phyloP scores from a whole-genome alignment of 2,329 filamentous ascomycete species.

The Aspergillus neoniger region DNA sequence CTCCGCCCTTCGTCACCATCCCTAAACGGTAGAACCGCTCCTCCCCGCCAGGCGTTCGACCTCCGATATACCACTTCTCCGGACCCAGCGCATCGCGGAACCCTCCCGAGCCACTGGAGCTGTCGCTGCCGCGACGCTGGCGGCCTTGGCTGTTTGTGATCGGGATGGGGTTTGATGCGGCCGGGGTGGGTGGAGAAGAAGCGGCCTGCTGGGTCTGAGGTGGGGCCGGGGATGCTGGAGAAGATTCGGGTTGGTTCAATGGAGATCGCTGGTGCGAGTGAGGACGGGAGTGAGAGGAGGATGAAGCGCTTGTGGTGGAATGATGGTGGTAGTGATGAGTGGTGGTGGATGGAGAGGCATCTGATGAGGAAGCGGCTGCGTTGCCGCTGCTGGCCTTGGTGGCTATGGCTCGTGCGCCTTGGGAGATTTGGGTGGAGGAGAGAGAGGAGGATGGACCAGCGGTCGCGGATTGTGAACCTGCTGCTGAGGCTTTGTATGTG shows the following conservation, averaged over 20 bases:
- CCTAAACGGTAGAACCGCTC: constrained; percentile 52
- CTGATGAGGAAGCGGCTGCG: constrained; percentile 21
- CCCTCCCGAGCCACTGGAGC: constrained; percentile 49
- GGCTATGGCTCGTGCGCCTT: constrained; percentile 50
- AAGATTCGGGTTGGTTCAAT: constrained; percentile 37
- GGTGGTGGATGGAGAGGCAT: constrained; percentile 23
- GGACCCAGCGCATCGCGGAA: constrained; percentile 50
- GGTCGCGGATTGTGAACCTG: constrained; percentile 37
- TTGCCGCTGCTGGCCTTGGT: constrained; percentile 41
- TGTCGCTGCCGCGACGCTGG: constrained; percentile 50
- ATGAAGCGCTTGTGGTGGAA: constrained; percentile 12
- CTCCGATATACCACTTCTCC: constrained; percentile 56
- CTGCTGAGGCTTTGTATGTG: constrained; percentile 56
- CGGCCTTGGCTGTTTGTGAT: constrained; percentile 41
- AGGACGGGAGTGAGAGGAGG: constrained; percentile 18
- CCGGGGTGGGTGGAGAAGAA: constrained; percentile 28
- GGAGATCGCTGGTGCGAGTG: constrained; percentile 28
- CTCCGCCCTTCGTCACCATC: constrained; percentile 49
- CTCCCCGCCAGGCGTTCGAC: constrained; percentile 49
- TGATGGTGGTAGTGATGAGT: constrained; percentile 22
- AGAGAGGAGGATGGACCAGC: constrained; percentile 36
- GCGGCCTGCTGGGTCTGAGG: constrained; percentile 33
- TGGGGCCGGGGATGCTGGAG: constrained; percentile 42
- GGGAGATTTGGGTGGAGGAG: constrained; percentile 44
- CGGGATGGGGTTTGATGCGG: constrained; percentile 41